Evolutionary conservation across 2,329 filamentous ascomycete genomes (phyloP), one percentile per base, ranked within the genome.

Genomic region (Microcyclosporella mali): DNA sequence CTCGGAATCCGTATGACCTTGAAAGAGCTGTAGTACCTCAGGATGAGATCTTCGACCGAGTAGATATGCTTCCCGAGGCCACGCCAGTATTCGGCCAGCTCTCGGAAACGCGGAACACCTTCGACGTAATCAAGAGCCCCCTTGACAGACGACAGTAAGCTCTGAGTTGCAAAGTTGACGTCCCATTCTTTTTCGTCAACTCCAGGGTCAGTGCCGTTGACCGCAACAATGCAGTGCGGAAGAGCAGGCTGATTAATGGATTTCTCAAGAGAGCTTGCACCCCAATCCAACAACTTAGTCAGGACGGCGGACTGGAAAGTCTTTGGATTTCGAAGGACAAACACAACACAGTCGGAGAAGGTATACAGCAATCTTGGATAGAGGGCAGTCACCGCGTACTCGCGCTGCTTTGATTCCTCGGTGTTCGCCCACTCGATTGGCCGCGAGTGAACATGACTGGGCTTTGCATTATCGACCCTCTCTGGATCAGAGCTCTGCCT

Each of bases 171-270:
- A 41, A 56, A 61, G 29, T 56, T 53, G 40, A 58, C 56, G 34
- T 61, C 58, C 60, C 60, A 63, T 43, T 62, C 57, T 17, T 52
- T 51, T n/a, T 59, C 59, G 28, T 62, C 56, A 1, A 63, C 58
- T 3, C 46, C 50, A 8, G 59, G 59, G 43, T 62, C 59, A 3
- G 56, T 58, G 4, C 57, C 60, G 29, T 62, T 63, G 28, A 78
- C 60, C 0, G 71, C 72, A 32, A 79, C 71, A 40, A 79, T 68
- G 4, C 70, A 74, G 51, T 77, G 72, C 2, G 75, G 74, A 2
- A 78, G 64, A 2, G 71, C 67, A 0, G 75, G 74, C 49, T 78
- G 75, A 45, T 78, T 78, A 33, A 71, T 66, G 0, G 73, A 74
- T 45, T 68, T 74, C 47, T 77, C 73, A 6, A 77, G 60, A 1